Evolutionary conservation across 768 basidiomycete species (phyloP), one percentile per base, ranked within the genome.

Genomic region (Neoboletus magnificus): DNA sequence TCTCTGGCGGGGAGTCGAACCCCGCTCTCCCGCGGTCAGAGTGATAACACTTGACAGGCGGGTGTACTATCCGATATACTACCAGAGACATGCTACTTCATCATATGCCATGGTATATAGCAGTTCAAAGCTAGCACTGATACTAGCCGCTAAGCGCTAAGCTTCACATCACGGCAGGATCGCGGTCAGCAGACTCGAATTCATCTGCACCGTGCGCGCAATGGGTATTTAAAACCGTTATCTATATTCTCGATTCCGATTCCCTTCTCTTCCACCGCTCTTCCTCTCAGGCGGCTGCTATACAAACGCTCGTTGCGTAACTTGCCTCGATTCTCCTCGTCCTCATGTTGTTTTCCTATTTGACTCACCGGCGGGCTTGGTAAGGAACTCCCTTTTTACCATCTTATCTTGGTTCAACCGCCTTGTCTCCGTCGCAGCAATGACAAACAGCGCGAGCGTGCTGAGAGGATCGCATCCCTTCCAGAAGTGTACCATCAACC

Each of bases 41-140:
- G 51, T 11, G 29, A 2, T 20, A 4, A 4, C 22, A 39, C 60
- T 50, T 67, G 62, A 77, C 76, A 77, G 73, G 76, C 76, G 76
- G 77, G 69, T 77, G 74, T 77, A 77, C 76, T 77, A 71, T 72
- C 76, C 76, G 76, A 77, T 77, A 77, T 77, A 76, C 74, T 77
- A 77, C 74, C 75, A 75, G 67, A 76, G 73, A 74, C 44, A 39
- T 59, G 5, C 13, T 46, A 25, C 2, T 2, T 6, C 9, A 0
- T 1, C 2, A 18, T 16, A 27, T 10, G 18, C 16, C 15, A 43
- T 43, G 5, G 2, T 3, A 41, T 41, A 10, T 11, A n/a, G 37
- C 4, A 4, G 9, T 39, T 39, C 18, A n/a, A 11, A 39, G 13
- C 33, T 33, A 15, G 33, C 33, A 10, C 33, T 5, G 5, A 27